Conservation (phyloP, 2,329 filamentous ascomycete species). For the Penicillium nordicum region DNA sequence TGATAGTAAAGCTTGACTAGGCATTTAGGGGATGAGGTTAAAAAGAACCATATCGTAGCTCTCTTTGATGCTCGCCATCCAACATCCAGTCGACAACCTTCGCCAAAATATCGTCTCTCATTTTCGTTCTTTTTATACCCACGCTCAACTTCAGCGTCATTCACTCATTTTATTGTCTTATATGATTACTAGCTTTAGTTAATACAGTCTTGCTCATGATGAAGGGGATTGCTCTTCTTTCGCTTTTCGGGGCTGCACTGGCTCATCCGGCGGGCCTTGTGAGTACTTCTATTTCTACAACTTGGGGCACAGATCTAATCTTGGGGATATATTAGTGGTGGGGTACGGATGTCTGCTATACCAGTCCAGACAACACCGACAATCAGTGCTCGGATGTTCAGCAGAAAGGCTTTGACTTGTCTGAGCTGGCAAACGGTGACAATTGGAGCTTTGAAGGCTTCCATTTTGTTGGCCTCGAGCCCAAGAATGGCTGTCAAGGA, state of each 20-base stretch:
- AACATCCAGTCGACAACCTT: slow-evolving; percentile 12
- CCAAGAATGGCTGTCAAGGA: slow-evolving; percentile 50
- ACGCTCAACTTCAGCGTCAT: not conserved
- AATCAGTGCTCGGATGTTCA: slow-evolving; percentile 70
- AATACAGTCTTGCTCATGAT: slow-evolving; percentile 11
- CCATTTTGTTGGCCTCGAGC: slow-evolving; percentile 67
- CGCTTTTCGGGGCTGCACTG: slow-evolving; percentile 39
- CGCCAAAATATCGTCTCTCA: slow-evolving; percentile 1
- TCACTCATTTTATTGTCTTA: not conserved
- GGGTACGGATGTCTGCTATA: slow-evolving; percentile 54
- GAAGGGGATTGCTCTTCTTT: slow-evolving; percentile 19
- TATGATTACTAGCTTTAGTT: not conserved
- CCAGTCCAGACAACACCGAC: slow-evolving; percentile 67
- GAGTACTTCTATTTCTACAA: slow-evolving; percentile 24
- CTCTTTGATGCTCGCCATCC: not conserved
- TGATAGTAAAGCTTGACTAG: not conserved
- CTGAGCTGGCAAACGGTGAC: slow-evolving; percentile 55
- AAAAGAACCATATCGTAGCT: not conserved
- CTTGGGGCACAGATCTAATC: not conserved
- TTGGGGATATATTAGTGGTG: slow-evolving; percentile 36
- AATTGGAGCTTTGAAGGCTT: slow-evolving; percentile 68
- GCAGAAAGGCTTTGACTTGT: slow-evolving; percentile 67
- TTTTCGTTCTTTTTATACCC: not conserved
- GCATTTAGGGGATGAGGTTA: not conserved
- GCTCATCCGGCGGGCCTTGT: slow-evolving; percentile 44